Evolutionary conservation across 2,329 filamentous ascomycete species (phyloP).

Genomic region (Aspergillus flavus): DNA sequence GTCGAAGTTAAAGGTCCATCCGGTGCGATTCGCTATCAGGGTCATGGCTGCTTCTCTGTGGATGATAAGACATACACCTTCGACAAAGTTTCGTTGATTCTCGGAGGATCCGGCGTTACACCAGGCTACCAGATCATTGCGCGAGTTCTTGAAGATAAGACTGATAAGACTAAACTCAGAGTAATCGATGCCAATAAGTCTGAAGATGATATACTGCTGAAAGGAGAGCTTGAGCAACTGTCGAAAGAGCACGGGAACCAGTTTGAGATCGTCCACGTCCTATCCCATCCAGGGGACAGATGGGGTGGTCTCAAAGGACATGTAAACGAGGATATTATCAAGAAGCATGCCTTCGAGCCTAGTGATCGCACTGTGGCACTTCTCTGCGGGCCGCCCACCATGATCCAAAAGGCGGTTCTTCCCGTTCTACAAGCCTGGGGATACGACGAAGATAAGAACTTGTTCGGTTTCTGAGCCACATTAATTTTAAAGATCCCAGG

Average conservation of each 20-base stretch:
- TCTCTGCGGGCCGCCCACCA: constrained; percentile 53
- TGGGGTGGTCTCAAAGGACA: constrained; percentile 17
- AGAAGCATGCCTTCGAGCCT: constrained; percentile 31
- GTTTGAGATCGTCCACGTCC: constrained; percentile 16
- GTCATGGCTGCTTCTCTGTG: constrained; percentile 51
- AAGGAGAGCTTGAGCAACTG: constrained; percentile 12
- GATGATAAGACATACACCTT: constrained; percentile 47
- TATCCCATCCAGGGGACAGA: constrained; percentile 10
- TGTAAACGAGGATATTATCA: constrained; percentile 15
- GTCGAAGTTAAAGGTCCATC: constrained; percentile 56
- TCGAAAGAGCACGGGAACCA: constrained; percentile 8
- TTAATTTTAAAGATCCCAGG: too few relatives aligned
- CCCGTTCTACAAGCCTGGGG: constrained; percentile 52
- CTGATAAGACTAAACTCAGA: constrained; percentile 42
- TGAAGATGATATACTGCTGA: constrained; percentile 17
- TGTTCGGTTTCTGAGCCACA: constrained; percentile 40
- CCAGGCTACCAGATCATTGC: constrained; percentile 56
- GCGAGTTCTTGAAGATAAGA: constrained; percentile 44
- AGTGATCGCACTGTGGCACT: constrained; percentile 47
- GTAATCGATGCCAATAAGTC: constrained; percentile 17
- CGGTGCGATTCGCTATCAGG: constrained; percentile 54
- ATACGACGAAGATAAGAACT: constrained; percentile 48
- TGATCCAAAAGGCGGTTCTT: constrained; percentile 57
- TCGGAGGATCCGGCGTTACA: constrained; percentile 56
- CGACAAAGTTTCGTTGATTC: constrained; percentile 50